Evolutionary conservation across 2,329 filamentous ascomycete genomes (phyloP).

Genomic region (Aspergillus sp.): DNA sequence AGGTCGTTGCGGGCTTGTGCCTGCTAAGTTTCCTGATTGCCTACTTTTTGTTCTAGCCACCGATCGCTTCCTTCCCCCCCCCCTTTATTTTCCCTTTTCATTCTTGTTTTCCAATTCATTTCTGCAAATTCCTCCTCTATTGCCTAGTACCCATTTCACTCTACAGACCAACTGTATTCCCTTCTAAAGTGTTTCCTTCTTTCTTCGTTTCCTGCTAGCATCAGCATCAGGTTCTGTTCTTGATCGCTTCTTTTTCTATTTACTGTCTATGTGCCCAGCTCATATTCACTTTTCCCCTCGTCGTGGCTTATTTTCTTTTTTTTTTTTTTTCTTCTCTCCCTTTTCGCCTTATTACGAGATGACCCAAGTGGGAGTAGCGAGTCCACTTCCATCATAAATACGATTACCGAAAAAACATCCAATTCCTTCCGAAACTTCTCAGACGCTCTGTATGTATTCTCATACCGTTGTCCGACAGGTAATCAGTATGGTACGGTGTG

Average conservation of each 20-base stretch:
- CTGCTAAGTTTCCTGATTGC: constrained; percentile 89
- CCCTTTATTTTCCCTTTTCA: constrained; percentile 20
- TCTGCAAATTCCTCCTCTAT: constrained; percentile 20
- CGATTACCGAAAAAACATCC: not conserved
- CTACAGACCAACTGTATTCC: constrained; percentile 20
- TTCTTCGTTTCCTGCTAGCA: constrained; percentile 24
- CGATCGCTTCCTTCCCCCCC: constrained; percentile 4
- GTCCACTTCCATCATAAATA: constrained; percentile 2
- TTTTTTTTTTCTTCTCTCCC: constrained; percentile 16
- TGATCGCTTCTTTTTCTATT: constrained; percentile 1
- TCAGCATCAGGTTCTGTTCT: constrained; percentile 20
- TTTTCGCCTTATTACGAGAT: constrained; percentile 18
- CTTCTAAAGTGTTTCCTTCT: constrained; percentile 26
- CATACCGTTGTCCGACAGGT: not conserved
- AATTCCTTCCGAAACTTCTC: not conserved
- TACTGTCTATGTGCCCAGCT: not conserved
- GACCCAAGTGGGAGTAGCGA: constrained; percentile 17
- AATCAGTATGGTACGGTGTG: not conserved
- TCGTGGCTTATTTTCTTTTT: constrained; percentile 8
- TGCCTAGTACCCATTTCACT: constrained; percentile 18
- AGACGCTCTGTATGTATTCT: not conserved
- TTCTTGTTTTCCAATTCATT: constrained; percentile 17
- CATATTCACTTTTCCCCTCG: constrained; percentile 3
- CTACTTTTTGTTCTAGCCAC: constrained; percentile 86
- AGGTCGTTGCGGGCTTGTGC: constrained; percentile 79